These are phyloP conservation scores for Avena atlantica DNA, from an alignment of 176 grass and related monocot species.

Conservation along the genomic window DNA sequence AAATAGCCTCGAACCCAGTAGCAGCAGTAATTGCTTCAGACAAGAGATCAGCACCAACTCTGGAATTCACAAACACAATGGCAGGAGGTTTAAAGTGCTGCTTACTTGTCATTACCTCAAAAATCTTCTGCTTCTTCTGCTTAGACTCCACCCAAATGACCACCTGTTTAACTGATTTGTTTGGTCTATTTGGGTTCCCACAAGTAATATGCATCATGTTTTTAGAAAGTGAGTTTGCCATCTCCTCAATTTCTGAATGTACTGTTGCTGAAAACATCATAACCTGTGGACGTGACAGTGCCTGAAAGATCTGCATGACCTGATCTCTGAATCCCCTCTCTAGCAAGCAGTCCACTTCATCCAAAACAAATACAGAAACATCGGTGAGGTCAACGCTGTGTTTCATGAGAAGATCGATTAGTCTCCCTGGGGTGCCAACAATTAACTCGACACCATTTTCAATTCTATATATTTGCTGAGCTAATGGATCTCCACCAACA, in stretches of 20 bases:
- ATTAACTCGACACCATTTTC: conserved; percentile 84
- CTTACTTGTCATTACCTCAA: conserved; percentile 87
- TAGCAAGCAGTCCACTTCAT: conserved; percentile 85
- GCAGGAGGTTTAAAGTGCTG: conserved; percentile 79
- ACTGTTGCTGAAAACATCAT: conserved; percentile 91
- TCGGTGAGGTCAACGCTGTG: conserved; percentile 64
- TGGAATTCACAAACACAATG: conserved; percentile 91
- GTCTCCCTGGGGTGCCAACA: conserved; percentile 86
- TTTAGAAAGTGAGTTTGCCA: conserved; percentile 60
- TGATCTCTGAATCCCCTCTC: conserved; percentile 86
- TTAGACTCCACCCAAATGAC: conserved; percentile 96
- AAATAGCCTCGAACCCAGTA: conserved; percentile 72
- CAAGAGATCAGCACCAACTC: conserved; percentile 79
- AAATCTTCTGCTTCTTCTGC: conserved; percentile 91
- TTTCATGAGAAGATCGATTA: conserved; percentile 90
- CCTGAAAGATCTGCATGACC: conserved; percentile 78
- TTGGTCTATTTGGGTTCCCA: conserved; percentile 65
- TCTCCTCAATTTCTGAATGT: conserved; percentile 71
- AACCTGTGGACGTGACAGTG: conserved; percentile 75
- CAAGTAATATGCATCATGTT: conserved; percentile 73
- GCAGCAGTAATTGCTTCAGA: conserved; percentile 80
- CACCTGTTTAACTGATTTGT: conserved; percentile 84
- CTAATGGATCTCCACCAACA: conserved; percentile 84
- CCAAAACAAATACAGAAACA: conserved; percentile 82
- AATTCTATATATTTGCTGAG: conserved; percentile 82